phyloP scores from a whole-genome alignment of 306 rosid species.

The Vigna radiata region DNA sequence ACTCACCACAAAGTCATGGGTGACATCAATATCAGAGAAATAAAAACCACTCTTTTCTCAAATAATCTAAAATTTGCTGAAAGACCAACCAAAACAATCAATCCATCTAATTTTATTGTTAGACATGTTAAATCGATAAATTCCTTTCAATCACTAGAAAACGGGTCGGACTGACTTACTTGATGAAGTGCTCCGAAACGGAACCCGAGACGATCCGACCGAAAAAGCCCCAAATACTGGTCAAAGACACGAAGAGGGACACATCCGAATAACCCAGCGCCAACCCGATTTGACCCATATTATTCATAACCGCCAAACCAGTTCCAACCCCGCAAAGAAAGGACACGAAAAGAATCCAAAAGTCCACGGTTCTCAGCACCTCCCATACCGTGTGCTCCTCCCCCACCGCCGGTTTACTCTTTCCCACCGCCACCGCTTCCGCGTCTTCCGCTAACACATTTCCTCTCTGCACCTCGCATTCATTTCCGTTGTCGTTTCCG shows the following conservation, averaged over 20 bases:
- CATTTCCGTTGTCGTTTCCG: constrained; percentile 8
- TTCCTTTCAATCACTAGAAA: background rate
- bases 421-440: background rate
- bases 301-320: constrained; percentile 87
- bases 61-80: too few species aligned
- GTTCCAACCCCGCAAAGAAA: constrained; percentile 94
- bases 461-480: background rate
- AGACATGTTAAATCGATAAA: background rate
- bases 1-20: too few species aligned
- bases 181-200: constrained; percentile 73
- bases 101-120: too few species aligned
- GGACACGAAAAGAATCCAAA: constrained; percentile 87
- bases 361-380: constrained; percentile 64
- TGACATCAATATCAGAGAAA: too few species aligned
- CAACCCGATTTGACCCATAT: constrained; percentile 96
- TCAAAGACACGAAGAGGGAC: constrained; percentile 76
- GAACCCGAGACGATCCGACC: constrained; percentile 81
- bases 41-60: too few species aligned
- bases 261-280: constrained; percentile 83
- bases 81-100: too few species aligned
- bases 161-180: constrained; percentile 48
- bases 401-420: constrained; percentile 61
- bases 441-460: background rate
- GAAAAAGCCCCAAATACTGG: constrained; percentile 84
- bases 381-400: constrained; percentile 86